These are phyloP conservation scores for Linum tenue DNA, from an alignment of 345 rosid genomes.

Conservation along the genomic window DNA sequence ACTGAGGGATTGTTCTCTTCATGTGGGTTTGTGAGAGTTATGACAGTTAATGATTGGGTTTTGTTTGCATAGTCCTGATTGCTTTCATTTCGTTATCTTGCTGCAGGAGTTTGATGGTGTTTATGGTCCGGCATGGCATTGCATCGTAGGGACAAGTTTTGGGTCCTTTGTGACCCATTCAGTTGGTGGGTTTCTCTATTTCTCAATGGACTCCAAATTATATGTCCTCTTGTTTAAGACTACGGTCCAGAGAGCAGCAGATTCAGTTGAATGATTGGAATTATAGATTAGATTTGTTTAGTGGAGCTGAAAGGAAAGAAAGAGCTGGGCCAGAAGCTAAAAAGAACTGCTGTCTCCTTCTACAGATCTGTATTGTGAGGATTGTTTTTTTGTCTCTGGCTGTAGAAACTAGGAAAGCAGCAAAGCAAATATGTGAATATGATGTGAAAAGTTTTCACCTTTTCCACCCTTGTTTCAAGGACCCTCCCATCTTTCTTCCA, in stretches of 20 bases:
- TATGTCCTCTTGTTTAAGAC: constrained; percentile 51
- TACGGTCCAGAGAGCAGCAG: constrained; percentile 51
- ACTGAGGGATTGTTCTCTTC: neutral
- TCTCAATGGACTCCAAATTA: constrained; percentile 48
- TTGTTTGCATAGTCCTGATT: neutral
- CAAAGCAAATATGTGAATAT: too few relatives aligned
- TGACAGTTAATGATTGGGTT: constrained; percentile 7
- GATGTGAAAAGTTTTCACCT: too few relatives aligned
- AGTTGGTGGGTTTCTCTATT: constrained; percentile 54
- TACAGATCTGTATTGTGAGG: too few relatives aligned
- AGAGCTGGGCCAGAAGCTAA: too few relatives aligned
- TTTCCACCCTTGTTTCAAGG: too few relatives aligned
- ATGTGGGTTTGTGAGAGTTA: too few relatives aligned
- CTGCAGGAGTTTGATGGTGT: constrained; percentile 53
- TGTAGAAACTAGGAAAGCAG: too few relatives aligned
- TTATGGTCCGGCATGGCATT: constrained; percentile 63
- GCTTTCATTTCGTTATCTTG: neutral
- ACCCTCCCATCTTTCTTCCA: too few relatives aligned
- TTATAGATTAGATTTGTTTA: too few relatives aligned
- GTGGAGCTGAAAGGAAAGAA: too few relatives aligned
- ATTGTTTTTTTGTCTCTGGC: too few relatives aligned
- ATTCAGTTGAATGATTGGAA: constrained; percentile 19
- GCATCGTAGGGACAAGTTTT: constrained; percentile 54
- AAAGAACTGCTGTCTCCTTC: too few relatives aligned
- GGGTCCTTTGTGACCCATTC: constrained; percentile 60